A percentile compares a stretch with the other conserved stretches of the same genome.
Conservation (phyloP, 768 basidiomycete species). For the Hypholoma fasciculare region DNA sequence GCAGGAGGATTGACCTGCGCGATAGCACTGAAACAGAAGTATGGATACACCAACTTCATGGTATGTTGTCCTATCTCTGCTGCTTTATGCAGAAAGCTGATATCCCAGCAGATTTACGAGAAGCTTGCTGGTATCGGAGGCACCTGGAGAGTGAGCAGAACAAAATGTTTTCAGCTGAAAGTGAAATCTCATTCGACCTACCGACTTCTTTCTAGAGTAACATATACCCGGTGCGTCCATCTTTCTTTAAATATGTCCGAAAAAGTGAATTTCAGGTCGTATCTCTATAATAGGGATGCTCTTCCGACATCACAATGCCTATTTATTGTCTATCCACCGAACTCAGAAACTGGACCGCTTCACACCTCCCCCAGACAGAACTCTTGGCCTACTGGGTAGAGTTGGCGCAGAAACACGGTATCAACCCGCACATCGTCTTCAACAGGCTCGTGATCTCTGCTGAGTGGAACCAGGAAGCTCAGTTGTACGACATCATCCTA, state of each 20-base stretch:
- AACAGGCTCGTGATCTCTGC: conserved; percentile 43
- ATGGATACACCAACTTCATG: conserved; percentile 37
- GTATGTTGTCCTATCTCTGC: conserved; percentile 22
- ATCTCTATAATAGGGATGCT: conserved; percentile 34
- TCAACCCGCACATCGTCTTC: conserved; percentile 42
- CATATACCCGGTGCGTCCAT: conserved; percentile 29
- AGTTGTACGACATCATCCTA: conserved; percentile 36
- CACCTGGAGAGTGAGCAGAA: conserved; percentile 47
- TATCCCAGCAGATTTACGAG: conserved; percentile 41
- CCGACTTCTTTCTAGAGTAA: conserved; percentile 28
- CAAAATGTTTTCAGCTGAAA: not conserved
- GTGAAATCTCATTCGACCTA: not conserved
- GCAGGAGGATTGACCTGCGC: conserved; percentile 43
- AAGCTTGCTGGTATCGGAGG: conserved; percentile 46
- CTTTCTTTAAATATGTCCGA: not conserved
- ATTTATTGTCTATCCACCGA: conserved; percentile 52
- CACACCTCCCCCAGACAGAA: conserved; percentile 40
- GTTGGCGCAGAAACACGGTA: conserved; percentile 40
- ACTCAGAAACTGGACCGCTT: conserved; percentile 43
- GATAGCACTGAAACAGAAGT: conserved; percentile 39
- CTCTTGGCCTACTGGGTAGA: conserved; percentile 43
- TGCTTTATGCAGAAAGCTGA: not conserved
- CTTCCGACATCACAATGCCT: conserved; percentile 41
- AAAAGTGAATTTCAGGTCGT: not conserved
- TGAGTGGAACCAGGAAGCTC: conserved; percentile 39